A percentile compares a stretch with the other conserved stretches of the same genome.
phyloP scores from a whole-genome alignment of 1,139 yeast genomes.

The Magnusiomyces suaveolens region DNA sequence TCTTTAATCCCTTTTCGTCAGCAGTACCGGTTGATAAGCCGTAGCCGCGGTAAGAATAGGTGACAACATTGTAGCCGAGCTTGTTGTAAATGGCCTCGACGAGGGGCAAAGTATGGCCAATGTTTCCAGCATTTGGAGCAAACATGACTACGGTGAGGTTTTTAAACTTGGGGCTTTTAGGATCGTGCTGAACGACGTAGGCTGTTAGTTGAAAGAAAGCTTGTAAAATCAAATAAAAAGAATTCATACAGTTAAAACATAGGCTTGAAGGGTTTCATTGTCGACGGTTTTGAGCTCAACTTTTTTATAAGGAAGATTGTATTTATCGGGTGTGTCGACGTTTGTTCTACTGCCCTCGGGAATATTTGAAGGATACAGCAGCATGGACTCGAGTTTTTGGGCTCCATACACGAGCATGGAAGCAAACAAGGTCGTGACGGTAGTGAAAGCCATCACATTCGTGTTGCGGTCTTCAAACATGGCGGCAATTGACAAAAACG shows the following conservation, averaged over 20 bases:
- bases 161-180: slow-evolving; percentile 35
- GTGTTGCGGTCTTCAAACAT: neutral
- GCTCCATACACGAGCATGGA: slow-evolving; percentile 33
- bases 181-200: slow-evolving; percentile 35
- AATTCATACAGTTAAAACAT: slow-evolving; percentile 28
- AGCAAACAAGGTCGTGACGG: neutral
- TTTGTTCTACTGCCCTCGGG: slow-evolving; percentile 61
- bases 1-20: slow-evolving; percentile 66
- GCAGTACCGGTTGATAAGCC: slow-evolving; percentile 78
- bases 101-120: slow-evolving; percentile 83
- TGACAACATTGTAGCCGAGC: slow-evolving; percentile 68
- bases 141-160: slow-evolving; percentile 67
- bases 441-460: neutral
- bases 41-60: slow-evolving; percentile 86
- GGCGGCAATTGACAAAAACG: too few species aligned
- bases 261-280: slow-evolving; percentile 47
- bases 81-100: slow-evolving; percentile 59
- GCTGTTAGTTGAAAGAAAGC: neutral
- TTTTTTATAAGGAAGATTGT: slow-evolving; percentile 59
- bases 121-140: slow-evolving; percentile 95
- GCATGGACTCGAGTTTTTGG: slow-evolving; percentile 54
- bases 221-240: neutral
- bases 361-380: slow-evolving; percentile 75
- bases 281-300: slow-evolving; percentile 58
- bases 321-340: slow-evolving; percentile 72